Evolutionary conservation across 1,139 yeast genomes (phyloP).

Genomic region (Geotrichum bryndzae): DNA sequence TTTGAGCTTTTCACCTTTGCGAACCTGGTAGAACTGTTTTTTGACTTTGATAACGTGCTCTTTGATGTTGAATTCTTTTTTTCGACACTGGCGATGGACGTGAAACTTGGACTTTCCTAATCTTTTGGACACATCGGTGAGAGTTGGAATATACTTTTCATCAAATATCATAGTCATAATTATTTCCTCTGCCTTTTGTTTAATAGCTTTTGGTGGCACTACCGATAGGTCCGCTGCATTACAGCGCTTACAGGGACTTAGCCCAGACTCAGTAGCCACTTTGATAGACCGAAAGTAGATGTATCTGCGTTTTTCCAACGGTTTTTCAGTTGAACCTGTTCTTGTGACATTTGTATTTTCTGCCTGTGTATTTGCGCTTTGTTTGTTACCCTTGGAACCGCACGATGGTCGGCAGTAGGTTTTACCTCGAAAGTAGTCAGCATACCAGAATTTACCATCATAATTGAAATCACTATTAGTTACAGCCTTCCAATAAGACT

Average conservation of each 20-base stretch:
- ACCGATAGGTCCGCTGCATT: not conserved
- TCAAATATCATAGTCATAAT: not conserved
- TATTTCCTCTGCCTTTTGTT: not conserved
- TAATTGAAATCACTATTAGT: not conserved
- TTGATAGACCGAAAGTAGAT: not conserved
- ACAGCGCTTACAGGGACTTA: not conserved
- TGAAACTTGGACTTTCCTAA: not conserved
- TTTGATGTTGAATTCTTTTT: not conserved
- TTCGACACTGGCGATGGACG: not conserved
- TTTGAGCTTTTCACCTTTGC: not conserved
- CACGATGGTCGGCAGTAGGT: not conserved
- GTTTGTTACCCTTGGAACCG: not conserved
- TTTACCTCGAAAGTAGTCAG: not conserved
- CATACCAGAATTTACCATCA: not conserved
- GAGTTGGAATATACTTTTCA: not conserved
- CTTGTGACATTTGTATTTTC: not conserved
- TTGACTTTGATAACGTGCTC: not conserved
- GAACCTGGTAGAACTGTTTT: not conserved
- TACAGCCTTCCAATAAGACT: not conserved
- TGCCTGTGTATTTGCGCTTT: too few relatives aligned
- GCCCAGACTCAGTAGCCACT: not conserved
- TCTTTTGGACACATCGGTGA: not conserved
- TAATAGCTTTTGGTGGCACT: not conserved
- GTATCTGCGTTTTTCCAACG: not conserved
- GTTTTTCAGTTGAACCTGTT: not conserved